These are phyloP conservation scores for Alternaria conjuncta DNA, from an alignment of 2,329 filamentous ascomycete species.

Conservation along the genomic window DNA sequence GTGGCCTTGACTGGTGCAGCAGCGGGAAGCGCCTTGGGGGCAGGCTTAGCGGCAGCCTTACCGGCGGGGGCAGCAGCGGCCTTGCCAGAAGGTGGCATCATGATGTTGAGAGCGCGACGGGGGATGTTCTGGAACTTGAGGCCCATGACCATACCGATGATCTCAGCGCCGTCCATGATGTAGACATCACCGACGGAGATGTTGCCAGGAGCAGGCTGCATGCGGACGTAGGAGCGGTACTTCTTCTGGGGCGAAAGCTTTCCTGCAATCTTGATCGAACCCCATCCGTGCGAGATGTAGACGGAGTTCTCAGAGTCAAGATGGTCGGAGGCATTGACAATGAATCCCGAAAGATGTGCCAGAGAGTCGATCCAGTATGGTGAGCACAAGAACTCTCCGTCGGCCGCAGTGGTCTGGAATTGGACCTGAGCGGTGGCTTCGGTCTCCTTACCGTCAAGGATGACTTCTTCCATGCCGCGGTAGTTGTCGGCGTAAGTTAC, in stretches of 20 bases:
- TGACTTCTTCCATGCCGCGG: slow-evolving; percentile 65
- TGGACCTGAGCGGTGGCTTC: slow-evolving; percentile 62
- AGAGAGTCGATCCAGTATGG: slow-evolving; percentile 67
- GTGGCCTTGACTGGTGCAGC: slow-evolving; percentile 41
- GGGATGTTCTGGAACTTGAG: slow-evolving; percentile 73
- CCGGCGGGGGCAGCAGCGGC: slow-evolving; percentile 45
- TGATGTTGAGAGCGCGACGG: slow-evolving; percentile 69
- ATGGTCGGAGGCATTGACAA: slow-evolving; percentile 65
- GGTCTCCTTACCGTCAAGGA: slow-evolving; percentile 62
- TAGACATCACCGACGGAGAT: slow-evolving; percentile 67
- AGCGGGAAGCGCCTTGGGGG: slow-evolving; percentile 46
- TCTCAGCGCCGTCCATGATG: slow-evolving; percentile 64
- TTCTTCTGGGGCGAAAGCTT: slow-evolving; percentile 59
- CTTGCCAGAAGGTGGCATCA: slow-evolving; percentile 66
- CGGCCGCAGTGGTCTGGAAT: slow-evolving; percentile 61
- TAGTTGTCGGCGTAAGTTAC: slow-evolving; percentile 65
- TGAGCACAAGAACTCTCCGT: slow-evolving; percentile 64
- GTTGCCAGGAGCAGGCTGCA: slow-evolving; percentile 63
- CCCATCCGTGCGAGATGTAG: slow-evolving; percentile 69
- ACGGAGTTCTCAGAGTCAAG: slow-evolving; percentile 65
- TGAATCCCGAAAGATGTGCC: slow-evolving; percentile 65
- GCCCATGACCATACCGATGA: slow-evolving; percentile 65
- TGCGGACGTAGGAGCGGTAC: slow-evolving; percentile 67
- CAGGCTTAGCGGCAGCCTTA: slow-evolving; percentile 43
- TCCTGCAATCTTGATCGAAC: slow-evolving; percentile 63